Base-by-base conservation (phyloP, 257 asterid species). In the Henckelia pumila region DNA sequence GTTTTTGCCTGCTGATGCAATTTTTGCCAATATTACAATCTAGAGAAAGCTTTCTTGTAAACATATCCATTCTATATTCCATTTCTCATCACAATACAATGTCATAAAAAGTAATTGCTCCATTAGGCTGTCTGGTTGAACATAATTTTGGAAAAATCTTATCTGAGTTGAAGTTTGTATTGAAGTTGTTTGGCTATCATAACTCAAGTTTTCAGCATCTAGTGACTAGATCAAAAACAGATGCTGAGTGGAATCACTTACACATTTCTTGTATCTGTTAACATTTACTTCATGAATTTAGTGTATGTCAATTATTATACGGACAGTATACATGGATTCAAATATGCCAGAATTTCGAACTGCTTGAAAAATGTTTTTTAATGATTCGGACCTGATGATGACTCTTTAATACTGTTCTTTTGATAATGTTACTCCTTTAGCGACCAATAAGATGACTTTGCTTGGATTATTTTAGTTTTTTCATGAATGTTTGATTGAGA, bases 241-340 rank as follows among this genome's bases (percentile, higher is more conserved):
- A 47, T 28, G 7, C 35, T 37, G 49, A 35, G 29, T 35, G 29
- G 67, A 35, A 40, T 22, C 29, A 22, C 23, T 40, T 61, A 67
- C 26, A 24, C 21, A 26, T 30, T 72, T 53, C 26, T 75, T 64
- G 5, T 55, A 25, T 26, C 55, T 5, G 47, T 17, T 50, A 11
- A 56, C 49, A 28, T 61, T 55, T 13, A 35, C 63, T 56, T 40
- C n/a, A 56, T 29, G 21, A 32, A 14, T 68, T 72, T 26, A 60
- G 61, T 28, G 21, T 64, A 49, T 56, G 16, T 25, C 26, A 23
- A 16, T 63, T 59, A n/a, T 59, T 23, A 30, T 19, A 4, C 55
- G 13, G 26, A 11, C 28, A 19, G 16, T 20, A 10, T 28, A 19
- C 21, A 60, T 56, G 47, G 22, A 58, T 30, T 20, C 5, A 11